phyloP scores from a whole-genome alignment of 192 early-diverging fungal genomes.

The Ambispora gerdemannii region DNA sequence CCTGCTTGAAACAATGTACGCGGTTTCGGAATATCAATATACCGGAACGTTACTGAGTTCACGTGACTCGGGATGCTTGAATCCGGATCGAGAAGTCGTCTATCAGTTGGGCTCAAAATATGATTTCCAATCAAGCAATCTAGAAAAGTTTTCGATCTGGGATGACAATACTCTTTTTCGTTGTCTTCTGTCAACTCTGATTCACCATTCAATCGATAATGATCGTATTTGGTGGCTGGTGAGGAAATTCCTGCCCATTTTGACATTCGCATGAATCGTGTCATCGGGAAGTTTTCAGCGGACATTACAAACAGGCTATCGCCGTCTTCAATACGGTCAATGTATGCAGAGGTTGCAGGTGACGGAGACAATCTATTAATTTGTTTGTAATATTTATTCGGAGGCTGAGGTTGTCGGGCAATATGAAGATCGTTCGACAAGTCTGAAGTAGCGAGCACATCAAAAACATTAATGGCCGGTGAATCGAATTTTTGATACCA shows the following conservation, averaged over 20 bases:
- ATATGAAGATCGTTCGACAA: conserved; percentile 44
- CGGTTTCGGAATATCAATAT: background rate
- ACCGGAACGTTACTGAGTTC: background rate
- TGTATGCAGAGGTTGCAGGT: conserved; percentile 52
- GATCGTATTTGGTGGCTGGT: background rate
- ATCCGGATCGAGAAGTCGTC: background rate
- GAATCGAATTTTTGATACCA: conserved; percentile 53
- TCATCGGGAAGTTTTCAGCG: conserved; percentile 59
- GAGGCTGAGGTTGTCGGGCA: conserved; percentile 35
- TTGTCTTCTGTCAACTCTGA: background rate
- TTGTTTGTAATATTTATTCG: conserved; percentile 43
- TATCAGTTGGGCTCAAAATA: conserved; percentile 9
- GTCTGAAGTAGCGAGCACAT: conserved; percentile 45
- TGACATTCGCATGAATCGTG: conserved; percentile 1
- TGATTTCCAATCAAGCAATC: conserved; percentile 50
- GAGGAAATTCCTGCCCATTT: background rate
- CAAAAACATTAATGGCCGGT: conserved; percentile 56
- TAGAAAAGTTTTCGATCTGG: conserved; percentile 33
- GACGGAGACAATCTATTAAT: conserved; percentile 17
- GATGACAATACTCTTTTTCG: conserved; percentile 19
- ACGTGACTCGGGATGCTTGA: background rate
- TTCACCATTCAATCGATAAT: background rate
- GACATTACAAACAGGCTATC: conserved; percentile 71
- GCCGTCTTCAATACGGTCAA: conserved; percentile 61
- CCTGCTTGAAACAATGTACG: background rate